A percentile compares a stretch with the other conserved stretches of the same genome.
Evolutionary conservation across 768 basidiomycete species (phyloP).

Genomic region (Podaxis sp.): DNA sequence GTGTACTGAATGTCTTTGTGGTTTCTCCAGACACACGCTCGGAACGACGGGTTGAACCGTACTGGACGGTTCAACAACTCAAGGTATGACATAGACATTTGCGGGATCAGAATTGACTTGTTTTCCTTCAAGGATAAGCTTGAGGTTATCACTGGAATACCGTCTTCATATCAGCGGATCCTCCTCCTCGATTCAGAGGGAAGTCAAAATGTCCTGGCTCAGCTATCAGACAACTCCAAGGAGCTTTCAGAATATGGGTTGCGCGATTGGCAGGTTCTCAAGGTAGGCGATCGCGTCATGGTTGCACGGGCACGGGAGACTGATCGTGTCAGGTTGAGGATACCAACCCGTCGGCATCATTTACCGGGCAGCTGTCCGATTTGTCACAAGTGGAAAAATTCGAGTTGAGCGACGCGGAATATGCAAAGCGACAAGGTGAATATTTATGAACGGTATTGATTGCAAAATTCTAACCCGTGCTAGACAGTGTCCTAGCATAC

Average conservation of each 20-base stretch:
- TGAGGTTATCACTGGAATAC: slow-evolving; percentile 89
- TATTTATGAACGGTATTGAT: slow-evolving; percentile 9
- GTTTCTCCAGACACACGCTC: slow-evolving; percentile 86
- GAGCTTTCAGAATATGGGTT: slow-evolving; percentile 74
- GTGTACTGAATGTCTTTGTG: slow-evolving; percentile 65
- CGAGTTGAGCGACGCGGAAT: slow-evolving; percentile 78
- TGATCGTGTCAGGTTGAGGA: slow-evolving; percentile 54
- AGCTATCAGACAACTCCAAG: slow-evolving; percentile 62
- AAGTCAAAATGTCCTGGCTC: slow-evolving; percentile 43
- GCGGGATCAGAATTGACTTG: neutral
- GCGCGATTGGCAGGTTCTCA: slow-evolving; percentile 73
- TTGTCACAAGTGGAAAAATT: slow-evolving; percentile 88
- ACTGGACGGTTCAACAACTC: slow-evolving; percentile 69
- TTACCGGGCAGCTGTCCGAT: slow-evolving; percentile 84
- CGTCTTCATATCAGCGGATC: slow-evolving; percentile 66
- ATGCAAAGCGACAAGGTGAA: slow-evolving; percentile 74
- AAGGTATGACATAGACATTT: slow-evolving; percentile 52
- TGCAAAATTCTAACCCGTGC: neutral
- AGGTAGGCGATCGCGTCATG: slow-evolving; percentile 41
- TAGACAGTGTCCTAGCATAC: slow-evolving; percentile 88
- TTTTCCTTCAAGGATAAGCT: slow-evolving; percentile 58
- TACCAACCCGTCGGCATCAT: slow-evolving; percentile 66
- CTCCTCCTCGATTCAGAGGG: slow-evolving; percentile 55
- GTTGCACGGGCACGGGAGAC: neutral
- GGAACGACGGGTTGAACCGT: slow-evolving; percentile 79